Percentiles rank a stretch among this genome's conserved stretches.
phyloP scores from a whole-genome alignment of 768 basidiomycete species.

The Amanita muscaria region DNA sequence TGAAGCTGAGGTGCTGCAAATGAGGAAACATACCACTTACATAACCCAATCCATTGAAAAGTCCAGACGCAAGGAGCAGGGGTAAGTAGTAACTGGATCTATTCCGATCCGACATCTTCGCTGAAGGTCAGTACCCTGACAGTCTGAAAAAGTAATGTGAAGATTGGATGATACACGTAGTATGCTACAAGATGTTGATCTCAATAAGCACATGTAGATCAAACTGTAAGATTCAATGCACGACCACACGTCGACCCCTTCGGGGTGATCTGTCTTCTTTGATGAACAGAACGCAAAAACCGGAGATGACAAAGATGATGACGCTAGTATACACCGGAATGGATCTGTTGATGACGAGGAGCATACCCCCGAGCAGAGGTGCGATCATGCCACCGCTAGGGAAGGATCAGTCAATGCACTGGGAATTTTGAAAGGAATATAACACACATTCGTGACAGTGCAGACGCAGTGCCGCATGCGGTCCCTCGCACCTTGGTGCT shows the following conservation, averaged over 20 bases:
- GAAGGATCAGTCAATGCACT: conserved; percentile 2
- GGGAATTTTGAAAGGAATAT: not conserved
- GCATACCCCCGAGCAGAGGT: conserved; percentile 65
- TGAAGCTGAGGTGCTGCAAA: too few species aligned
- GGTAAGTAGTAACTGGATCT: too few species aligned
- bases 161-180: too few species aligned
- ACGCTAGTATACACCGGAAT: conserved; percentile 75
- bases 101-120: too few species aligned
- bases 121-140: too few species aligned
- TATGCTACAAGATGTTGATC: too few species aligned
- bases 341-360: conserved; percentile 57
- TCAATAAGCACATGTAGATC: too few species aligned
- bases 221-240: conserved; percentile 18
- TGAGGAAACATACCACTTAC: too few species aligned
- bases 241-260: conserved; percentile 16
- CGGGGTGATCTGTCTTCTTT: conserved; percentile 31
- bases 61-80: too few species aligned
- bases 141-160: too few species aligned
- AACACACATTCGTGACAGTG: conserved; percentile 72
- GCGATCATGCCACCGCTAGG: conserved; percentile 83
- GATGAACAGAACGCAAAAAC: conserved; percentile 51
- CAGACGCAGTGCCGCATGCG: conserved; percentile 82
- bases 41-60: too few species aligned
- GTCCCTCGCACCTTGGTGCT: conserved; percentile 81
- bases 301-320: conserved; percentile 54